Percentiles rank a stretch among this genome's conserved stretches.
phyloP scores from a whole-genome alignment of 164 flowering plant species.

The Tetrastigma voinierianum region DNA sequence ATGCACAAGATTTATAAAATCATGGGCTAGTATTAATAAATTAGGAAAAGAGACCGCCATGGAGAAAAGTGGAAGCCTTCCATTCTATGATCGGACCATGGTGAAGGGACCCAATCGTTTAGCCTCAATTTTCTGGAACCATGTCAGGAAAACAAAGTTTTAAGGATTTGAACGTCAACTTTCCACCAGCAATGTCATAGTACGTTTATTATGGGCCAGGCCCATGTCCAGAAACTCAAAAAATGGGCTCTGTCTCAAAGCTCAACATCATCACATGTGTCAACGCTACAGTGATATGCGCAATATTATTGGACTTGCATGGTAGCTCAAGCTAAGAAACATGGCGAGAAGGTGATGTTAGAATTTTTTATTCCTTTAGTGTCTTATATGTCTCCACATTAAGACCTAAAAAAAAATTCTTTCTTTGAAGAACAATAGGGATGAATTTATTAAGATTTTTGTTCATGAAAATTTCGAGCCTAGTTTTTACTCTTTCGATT shows the following conservation, averaged over 20 bases:
- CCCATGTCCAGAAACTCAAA: conserved; percentile 22
- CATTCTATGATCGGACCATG: conserved; percentile 21
- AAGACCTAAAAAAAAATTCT: too few species aligned
- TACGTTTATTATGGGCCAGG: conserved; percentile 26
- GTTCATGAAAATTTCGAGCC: too few species aligned
- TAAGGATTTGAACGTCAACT: background rate
- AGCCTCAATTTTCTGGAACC: background rate
- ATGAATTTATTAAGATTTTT: too few species aligned
- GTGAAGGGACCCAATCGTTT: conserved; percentile 24
- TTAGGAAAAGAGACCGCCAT: conserved; percentile 2
- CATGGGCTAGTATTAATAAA: conserved; percentile 40
- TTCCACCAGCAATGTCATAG: conserved; percentile 14
- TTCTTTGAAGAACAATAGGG: too few species aligned
- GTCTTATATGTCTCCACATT: too few species aligned
- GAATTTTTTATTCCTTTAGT: too few species aligned
- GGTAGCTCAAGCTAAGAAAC: background rate
- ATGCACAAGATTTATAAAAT: conserved; percentile 23
- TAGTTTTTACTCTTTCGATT: too few species aligned
- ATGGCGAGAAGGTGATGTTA: conserved; percentile 1
- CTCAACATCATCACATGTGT: conserved; percentile 7
- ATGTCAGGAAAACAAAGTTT: background rate
- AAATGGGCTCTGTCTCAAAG: conserved; percentile 4
- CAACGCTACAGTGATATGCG: conserved; percentile 33
- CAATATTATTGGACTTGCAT: conserved; percentile 47
- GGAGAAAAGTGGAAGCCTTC: background rate